phyloP scores from a whole-genome alignment of 257 asterid genomes.

The Echites panduratus region DNA sequence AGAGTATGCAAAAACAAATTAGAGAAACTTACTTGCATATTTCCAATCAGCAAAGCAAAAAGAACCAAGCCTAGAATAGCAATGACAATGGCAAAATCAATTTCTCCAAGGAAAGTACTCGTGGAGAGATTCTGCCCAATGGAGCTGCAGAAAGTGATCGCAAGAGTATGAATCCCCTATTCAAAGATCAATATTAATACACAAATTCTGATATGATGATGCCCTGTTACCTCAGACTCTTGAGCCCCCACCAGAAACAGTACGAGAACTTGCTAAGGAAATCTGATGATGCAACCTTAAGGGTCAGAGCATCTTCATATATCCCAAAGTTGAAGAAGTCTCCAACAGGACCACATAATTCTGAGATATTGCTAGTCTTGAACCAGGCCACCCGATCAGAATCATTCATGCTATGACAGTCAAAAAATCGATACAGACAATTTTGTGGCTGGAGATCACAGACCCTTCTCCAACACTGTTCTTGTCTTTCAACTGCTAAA shows the following conservation, averaged over 20 bases:
- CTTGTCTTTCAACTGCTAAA: constrained; percentile 56
- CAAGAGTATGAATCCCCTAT: too few relatives aligned
- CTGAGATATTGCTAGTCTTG: constrained; percentile 44
- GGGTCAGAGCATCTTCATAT: constrained; percentile 36
- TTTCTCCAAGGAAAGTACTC: constrained; percentile 51
- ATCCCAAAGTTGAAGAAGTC: constrained; percentile 48
- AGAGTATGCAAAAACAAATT: too few relatives aligned
- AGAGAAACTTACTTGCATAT: constrained; percentile 55
- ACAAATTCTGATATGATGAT: not conserved
- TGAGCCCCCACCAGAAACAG: constrained; percentile 74
- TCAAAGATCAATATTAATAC: not conserved
- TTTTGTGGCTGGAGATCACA: constrained; percentile 39
- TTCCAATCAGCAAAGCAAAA: constrained; percentile 65
- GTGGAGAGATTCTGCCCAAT: constrained; percentile 60
- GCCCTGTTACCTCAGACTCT: constrained; percentile 43
- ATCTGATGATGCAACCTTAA: constrained; percentile 29
- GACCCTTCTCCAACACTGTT: constrained; percentile 56
- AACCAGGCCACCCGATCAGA: constrained; percentile 37
- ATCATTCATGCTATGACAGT: constrained; percentile 30
- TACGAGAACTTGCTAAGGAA: constrained; percentile 43
- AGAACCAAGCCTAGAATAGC: constrained; percentile 67
- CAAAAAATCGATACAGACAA: constrained; percentile 49
- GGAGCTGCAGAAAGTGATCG: constrained; percentile 41
- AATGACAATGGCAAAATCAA: constrained; percentile 47
- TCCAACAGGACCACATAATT: constrained; percentile 31